phyloP scores from a whole-genome alignment of 495 filamentous ascomycete genomes.

The Ascobolus immersus region DNA sequence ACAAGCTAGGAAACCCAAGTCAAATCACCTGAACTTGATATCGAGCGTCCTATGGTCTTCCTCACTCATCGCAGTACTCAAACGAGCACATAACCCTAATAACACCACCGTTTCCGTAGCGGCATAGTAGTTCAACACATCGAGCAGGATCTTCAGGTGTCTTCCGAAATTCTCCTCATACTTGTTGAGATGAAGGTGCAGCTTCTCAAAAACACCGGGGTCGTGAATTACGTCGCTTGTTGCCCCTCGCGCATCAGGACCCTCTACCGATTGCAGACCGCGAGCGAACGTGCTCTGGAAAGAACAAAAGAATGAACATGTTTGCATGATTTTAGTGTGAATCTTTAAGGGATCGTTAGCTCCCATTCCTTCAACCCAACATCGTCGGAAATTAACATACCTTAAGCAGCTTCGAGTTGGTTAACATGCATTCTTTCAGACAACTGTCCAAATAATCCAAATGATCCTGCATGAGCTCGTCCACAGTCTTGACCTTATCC shows the following conservation, averaged over 20 bases:
- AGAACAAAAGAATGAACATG: conserved; percentile 82
- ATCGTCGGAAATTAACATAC: conserved; percentile 24
- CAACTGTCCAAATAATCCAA: conserved; percentile 95
- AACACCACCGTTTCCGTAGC: conserved; percentile 92
- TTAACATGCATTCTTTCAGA: conserved; percentile 96
- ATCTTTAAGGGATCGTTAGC: conserved; percentile 29
- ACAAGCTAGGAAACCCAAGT: too few species aligned
- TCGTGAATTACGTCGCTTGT: conserved; percentile 25
- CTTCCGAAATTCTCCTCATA: conserved; percentile 81
- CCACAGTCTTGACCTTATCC: conserved; percentile 57
- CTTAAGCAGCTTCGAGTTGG: conserved; percentile 74
- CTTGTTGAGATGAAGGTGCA: conserved; percentile 58
- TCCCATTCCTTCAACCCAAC: background rate
- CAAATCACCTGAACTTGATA: too few species aligned
- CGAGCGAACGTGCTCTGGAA: conserved; percentile 34
- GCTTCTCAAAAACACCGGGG: conserved; percentile 41
- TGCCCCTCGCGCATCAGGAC: too few species aligned
- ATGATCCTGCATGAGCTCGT: conserved; percentile 97
- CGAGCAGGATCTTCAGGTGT: conserved; percentile 73
- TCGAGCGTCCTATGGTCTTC: too few species aligned
- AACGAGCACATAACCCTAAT: conserved; percentile 52
- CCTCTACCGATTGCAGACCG: too few species aligned
- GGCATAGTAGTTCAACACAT: conserved; percentile 86
- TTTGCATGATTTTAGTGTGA: conserved; percentile 79
- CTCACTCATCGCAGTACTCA: conserved; percentile 34